Conservation (phyloP, 2,329 filamentous ascomycete genomes). For the Tolypocladium paradoxum region DNA sequence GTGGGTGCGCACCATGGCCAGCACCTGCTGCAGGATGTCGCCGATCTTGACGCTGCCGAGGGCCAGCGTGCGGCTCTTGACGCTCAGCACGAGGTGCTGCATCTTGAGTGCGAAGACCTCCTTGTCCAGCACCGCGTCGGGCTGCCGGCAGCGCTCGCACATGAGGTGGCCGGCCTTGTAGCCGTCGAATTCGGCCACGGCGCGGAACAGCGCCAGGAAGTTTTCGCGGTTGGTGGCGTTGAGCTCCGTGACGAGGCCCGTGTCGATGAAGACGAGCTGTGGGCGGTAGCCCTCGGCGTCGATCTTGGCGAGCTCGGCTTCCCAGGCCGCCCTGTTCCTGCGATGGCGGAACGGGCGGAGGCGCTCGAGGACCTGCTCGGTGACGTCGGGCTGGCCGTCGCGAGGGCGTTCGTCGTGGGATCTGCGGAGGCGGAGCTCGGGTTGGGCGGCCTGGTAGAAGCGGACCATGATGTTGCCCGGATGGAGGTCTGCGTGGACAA, state of each 20-base stretch:
- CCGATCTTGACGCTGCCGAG: constrained; percentile 93
- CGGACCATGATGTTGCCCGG: constrained; percentile 99
- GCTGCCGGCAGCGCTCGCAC: constrained; percentile 90
- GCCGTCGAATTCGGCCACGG: constrained; percentile 91
- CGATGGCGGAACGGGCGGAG: constrained; percentile 59
- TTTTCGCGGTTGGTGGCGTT: constrained; percentile 79
- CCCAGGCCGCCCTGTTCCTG: constrained; percentile 60
- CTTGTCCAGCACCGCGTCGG: constrained; percentile 75
- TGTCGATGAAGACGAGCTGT: constrained; percentile 95
- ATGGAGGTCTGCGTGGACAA: constrained; percentile 91
- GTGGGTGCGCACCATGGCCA: constrained; percentile 83
- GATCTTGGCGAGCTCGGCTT: constrained; percentile 60
- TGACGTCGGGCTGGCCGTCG: constrained; percentile 59
- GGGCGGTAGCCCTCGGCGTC: constrained; percentile 83
- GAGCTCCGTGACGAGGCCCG: constrained; percentile 86
- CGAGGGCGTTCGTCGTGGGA: constrained; percentile 18
- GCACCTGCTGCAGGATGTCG: constrained; percentile 81
- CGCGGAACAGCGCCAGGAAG: constrained; percentile 91
- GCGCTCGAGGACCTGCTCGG: constrained; percentile 73
- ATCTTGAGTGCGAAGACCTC: constrained; percentile 93
- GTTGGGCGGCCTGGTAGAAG: constrained; percentile 75
- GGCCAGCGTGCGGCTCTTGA: constrained; percentile 85
- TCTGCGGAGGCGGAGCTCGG: constrained; percentile 41
- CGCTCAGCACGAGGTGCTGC: constrained; percentile 86
- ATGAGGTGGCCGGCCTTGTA: constrained; percentile 92